Base-by-base conservation (phyloP, 2,329 filamentous ascomycete genomes). In the Calonectria hongkongensis region DNA sequence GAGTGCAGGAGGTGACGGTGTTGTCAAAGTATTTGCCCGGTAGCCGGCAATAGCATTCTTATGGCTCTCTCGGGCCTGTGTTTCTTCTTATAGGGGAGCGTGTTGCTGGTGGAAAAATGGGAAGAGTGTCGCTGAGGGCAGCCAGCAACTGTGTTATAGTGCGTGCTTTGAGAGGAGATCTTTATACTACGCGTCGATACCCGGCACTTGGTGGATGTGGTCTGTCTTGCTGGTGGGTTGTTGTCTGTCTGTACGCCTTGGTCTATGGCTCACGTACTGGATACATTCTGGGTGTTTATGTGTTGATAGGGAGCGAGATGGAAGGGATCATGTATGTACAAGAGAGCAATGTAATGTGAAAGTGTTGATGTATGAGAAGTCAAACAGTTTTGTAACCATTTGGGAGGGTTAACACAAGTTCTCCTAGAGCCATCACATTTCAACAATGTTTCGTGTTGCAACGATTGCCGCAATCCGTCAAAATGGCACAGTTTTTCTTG, bases 1-100 rank as follows among this genome's bases (percentile, higher is more conserved):
- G 70, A 97, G 95, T 79, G 96, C 94, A 45, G 97, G 97, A 48
- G 97, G 97, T 15, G 97, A 99, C 83, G 97, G 97, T 8, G 93
- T 98, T 43, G 96, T 98, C 74, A 98, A 98, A 87, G 96, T 98
- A 70, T 98, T 92, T 87, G 89, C 91, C 69, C 87, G 91, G 71
- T 92, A 83, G 75, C 74, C 71, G 63, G 66, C 60, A 65, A 43
- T 65, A 67, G 65, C 48, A 43, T 48, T 64, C 30, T 47, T 64
- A 39, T 36, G 39, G 64, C 16, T 25, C 18, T 18, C 15, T 21
- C 10, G 27, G 28, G 21, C 33, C 47, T 13, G 33, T 62, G 54
- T 39, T 39, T 68, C 39, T 71, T 45, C 45, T 64, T 72, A 60
- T 68, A 41, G 45, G 62, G 73, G 74, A 67, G 75, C 56, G 47